phyloP scores from a whole-genome alignment of 352 stramenopile species.

The Globisporangium cystogenes region DNA sequence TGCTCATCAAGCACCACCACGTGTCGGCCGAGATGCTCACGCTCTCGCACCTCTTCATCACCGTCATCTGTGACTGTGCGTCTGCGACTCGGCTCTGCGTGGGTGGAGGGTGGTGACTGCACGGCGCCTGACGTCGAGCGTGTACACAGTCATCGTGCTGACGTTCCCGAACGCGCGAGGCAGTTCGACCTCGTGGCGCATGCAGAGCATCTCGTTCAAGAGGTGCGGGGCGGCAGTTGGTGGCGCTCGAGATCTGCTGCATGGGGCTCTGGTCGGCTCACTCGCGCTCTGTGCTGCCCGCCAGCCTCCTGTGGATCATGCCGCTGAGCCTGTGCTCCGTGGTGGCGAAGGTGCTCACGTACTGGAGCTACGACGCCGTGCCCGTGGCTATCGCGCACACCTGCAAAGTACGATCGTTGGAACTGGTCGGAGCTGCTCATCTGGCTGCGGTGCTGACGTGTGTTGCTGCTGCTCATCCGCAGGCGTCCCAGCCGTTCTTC shows the following conservation, averaged over 20 bases:
- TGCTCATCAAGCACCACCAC: conserved; percentile 84
- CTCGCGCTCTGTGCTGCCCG: conserved; percentile 1
- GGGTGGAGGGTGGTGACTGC: no score
- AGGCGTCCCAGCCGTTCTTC: conserved; percentile 82
- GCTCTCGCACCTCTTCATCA: conserved; percentile 80
- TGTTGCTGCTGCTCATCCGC: not conserved
- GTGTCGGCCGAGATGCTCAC: conserved; percentile 83
- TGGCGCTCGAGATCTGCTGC: not conserved
- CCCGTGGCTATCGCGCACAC: conserved; percentile 82
- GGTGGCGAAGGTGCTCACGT: conserved; percentile 77
- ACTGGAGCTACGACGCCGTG: conserved; percentile 86
- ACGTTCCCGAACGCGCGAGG: conserved; percentile 49
- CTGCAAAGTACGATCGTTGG: conserved; percentile 41
- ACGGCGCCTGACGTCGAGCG: not conserved
- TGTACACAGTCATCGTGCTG: conserved; percentile 55
- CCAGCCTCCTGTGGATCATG: conserved; percentile 66
- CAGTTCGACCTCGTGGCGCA: conserved; percentile 41
- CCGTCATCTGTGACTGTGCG: conserved; percentile 72
- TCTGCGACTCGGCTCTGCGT: not conserved
- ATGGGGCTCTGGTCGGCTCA: not conserved
- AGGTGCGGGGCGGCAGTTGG: conserved; percentile 7
- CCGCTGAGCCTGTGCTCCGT: conserved; percentile 79
- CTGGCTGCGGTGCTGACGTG: not conserved
- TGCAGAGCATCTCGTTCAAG: conserved; percentile 55
- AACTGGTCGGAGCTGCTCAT: not conserved